Conservation (phyloP, 1,139 yeast genomes). For the Nakaseomyces uthaithaninus region DNA sequence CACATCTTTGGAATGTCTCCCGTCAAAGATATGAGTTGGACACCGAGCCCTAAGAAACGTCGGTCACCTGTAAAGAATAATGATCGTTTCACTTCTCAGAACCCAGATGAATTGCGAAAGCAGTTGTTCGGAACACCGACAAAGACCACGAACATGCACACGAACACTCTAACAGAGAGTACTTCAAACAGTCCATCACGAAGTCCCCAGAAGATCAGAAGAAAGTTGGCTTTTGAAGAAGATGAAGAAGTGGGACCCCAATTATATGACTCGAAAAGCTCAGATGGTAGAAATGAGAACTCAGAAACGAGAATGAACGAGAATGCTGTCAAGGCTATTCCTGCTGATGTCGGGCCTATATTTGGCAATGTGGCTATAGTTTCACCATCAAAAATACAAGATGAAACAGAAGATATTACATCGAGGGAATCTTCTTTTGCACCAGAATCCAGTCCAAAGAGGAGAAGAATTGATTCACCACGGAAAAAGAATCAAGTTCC, state of each 20-base stretch:
- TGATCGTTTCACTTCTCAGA: slow-evolving; percentile 24
- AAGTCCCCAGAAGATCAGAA: slow-evolving; percentile 14
- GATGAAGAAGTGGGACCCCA: slow-evolving; percentile 24
- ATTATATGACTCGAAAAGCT: slow-evolving; percentile 13
- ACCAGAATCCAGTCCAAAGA: slow-evolving; percentile 4
- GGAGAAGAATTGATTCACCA: slow-evolving; percentile 15
- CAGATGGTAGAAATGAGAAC: slow-evolving; percentile 8
- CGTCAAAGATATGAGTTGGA: slow-evolving; percentile 25
- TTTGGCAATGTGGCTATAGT: slow-evolving; percentile 8
- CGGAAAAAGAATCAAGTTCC: slow-evolving; percentile 10
- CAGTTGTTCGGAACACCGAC: slow-evolving; percentile 28
- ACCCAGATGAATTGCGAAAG: slow-evolving; percentile 25
- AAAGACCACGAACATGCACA: slow-evolving; percentile 6
- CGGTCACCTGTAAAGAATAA: slow-evolving; percentile 18
- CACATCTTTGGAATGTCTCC: slow-evolving; percentile 29
- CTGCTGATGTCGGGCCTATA: neutral
- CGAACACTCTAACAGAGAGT: slow-evolving; percentile 4
- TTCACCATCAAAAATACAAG: slow-evolving; percentile 11
- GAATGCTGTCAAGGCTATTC: neutral
- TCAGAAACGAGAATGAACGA: too few relatives aligned
- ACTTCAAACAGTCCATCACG: slow-evolving; percentile 6
- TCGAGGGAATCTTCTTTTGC: slow-evolving; percentile 7
- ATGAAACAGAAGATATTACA: slow-evolving; percentile 7
- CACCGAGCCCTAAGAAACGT: slow-evolving; percentile 27
- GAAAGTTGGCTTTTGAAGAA: slow-evolving; percentile 32